Base-by-base conservation (phyloP, 2,329 filamentous ascomycete species). In the Verticillium nubilum region DNA sequence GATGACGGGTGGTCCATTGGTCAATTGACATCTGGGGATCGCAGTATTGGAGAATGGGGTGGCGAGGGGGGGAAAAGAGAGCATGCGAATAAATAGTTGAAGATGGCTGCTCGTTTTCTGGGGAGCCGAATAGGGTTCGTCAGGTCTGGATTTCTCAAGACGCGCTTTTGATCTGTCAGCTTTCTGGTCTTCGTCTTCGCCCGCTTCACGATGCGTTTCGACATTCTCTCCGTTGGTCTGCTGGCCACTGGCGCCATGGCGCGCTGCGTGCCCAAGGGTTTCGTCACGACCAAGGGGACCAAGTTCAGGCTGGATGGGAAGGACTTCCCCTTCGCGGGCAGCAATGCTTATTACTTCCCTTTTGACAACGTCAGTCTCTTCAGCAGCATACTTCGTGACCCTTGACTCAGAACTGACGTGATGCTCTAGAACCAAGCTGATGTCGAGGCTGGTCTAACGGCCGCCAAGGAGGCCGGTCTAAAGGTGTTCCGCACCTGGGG, bases 401-500 rank as follows among this genome's bases (percentile, higher is more conserved):
- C 33, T 13, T 5, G n/a, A 5, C 27, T 54, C 56, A 7, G 9
- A 1, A 3, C 42, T 47, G 42, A 47, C 42, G 13, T 9, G 42
- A n/a, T 47, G 1, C 7, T 12, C 4, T 56, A 81, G 78, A 77
- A 78, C 65, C 73, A 79, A 67, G 69, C 74, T 2, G 79, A 82
- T 64, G 73, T 79, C 52, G 75, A 79, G 37, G 72, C 73, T 31
- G 79, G 79, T 23, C 67, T 82, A 57, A 71, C 64, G 6, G 79
- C 77, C 23, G 79, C 76, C 55, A 77, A 77, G 63, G 71, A 76
- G 5, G 79, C 79, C 6, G 79, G 80, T 2, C 68, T 83, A 25
- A 80, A 75, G 56, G 81, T 84, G 4, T 78, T 85, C 67, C 78
- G 81, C 29, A 84, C 81, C 9, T 84, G 81, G 82, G 81, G 80